Percentiles rank a stretch among this genome's conserved stretches.
Evolutionary conservation across 2,329 filamentous ascomycete genomes (phyloP).

Genomic region (Trichoderma arundinaceum): DNA sequence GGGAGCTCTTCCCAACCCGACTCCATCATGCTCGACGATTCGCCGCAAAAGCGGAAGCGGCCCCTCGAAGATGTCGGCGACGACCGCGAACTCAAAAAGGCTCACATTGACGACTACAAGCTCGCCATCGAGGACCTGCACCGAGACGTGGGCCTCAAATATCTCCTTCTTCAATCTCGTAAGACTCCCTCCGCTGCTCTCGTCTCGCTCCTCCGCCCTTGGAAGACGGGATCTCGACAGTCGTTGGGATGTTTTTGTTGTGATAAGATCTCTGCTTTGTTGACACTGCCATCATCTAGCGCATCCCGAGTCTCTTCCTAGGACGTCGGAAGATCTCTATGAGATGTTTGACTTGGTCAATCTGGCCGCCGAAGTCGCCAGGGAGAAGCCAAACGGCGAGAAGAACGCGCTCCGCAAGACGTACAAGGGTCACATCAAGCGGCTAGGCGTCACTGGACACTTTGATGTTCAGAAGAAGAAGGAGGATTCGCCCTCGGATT

Average conservation of each 20-base stretch:
- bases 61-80: constrained; percentile 61
- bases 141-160: constrained; percentile 69
- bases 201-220: constrained; percentile 39
- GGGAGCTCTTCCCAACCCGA: constrained; percentile 55
- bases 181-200: constrained; percentile 60
- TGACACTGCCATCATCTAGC: constrained; percentile 55
- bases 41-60: constrained; percentile 67
- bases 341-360: constrained; percentile 61
- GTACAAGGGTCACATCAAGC: constrained; percentile 72
- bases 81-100: constrained; percentile 65
- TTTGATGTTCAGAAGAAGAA: constrained; percentile 65
- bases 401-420: constrained; percentile 71
- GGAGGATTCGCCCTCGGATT: constrained; percentile 56
- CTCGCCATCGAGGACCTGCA: constrained; percentile 69
- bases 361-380: constrained; percentile 66
- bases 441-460: constrained; percentile 64
- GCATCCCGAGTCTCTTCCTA: constrained; percentile 55
- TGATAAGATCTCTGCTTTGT: constrained; percentile 45
- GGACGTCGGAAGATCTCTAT: constrained; percentile 63
- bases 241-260: constrained; percentile 38
- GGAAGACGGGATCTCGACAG: constrained; percentile 38
- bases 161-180: constrained; percentile 70
- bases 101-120: constrained; percentile 65
- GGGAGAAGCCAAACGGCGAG: constrained; percentile 67
- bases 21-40: constrained; percentile 57